These are phyloP conservation scores for Plantago elongata DNA, from an alignment of 257 asterid genomes.

Conservation along the genomic window DNA sequence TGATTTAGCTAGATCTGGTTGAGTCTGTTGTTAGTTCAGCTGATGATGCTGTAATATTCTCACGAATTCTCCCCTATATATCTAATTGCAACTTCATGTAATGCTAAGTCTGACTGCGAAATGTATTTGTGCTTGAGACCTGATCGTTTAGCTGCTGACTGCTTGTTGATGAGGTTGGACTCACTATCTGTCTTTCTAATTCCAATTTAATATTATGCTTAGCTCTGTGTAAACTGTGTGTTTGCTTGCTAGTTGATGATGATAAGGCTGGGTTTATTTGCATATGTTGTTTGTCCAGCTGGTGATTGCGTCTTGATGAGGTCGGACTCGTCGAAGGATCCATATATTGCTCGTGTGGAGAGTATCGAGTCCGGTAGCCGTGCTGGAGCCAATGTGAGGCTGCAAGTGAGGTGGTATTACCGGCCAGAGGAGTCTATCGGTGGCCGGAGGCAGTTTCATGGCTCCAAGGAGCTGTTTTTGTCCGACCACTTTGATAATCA, in stretches of 20 bases:
- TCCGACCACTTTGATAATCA: conserved; percentile 88
- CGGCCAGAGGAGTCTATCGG: conserved; percentile 98
- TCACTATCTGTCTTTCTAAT: neutral
- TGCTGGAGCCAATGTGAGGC: conserved; percentile 57
- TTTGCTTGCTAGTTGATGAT: neutral
- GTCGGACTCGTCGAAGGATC: conserved; percentile 69
- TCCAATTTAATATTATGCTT: too few relatives aligned
- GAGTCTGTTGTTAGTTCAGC: conserved; percentile 32
- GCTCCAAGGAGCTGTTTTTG: conserved; percentile 81
- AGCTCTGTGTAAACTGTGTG: conserved; percentile 5
- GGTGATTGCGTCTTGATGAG: conserved; percentile 92
- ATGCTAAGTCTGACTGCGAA: neutral
- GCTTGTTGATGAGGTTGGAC: too few relatives aligned
- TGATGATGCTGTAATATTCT: conserved; percentile 63
- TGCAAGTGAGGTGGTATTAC: conserved; percentile 84
- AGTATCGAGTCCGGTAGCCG: conserved; percentile 84
- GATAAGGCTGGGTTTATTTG: too few relatives aligned
- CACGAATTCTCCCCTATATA: conserved; percentile 39
- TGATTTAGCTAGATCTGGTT: too few relatives aligned
- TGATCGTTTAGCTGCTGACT: too few relatives aligned
- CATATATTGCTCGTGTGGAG: conserved; percentile 86
- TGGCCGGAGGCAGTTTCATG: conserved; percentile 88
- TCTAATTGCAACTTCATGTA: conserved; percentile 23
- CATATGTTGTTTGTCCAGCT: conserved; percentile 33
- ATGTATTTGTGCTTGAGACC: neutral